Evolutionary conservation across 345 rosid genomes (phyloP).

Genomic region (Cochlearia excelsa): DNA sequence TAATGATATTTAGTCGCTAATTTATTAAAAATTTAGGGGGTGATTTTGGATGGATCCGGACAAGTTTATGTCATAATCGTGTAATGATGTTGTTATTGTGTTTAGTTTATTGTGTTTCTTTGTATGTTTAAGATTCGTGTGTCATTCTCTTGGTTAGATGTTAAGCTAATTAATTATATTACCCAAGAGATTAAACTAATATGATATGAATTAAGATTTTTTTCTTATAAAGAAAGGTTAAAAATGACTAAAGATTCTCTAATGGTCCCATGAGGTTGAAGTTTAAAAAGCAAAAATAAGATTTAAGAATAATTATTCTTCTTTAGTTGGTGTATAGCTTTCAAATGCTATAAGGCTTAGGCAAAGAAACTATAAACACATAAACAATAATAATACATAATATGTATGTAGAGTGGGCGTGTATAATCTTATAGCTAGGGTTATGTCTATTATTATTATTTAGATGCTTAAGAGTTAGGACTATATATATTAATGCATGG

Average conservation of each 20-base stretch:
- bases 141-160: slow-evolving; percentile 26
- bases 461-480: slow-evolving; percentile 25
- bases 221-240: background rate
- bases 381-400: slow-evolving; percentile 12
- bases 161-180: slow-evolving; percentile 3
- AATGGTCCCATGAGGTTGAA: slow-evolving; percentile 32
- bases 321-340: slow-evolving; percentile 35
- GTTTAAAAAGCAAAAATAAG: slow-evolving; percentile 23
- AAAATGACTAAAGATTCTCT: slow-evolving; percentile 28
- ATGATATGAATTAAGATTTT: too few species aligned
- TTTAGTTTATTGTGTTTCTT: slow-evolving; percentile 24
- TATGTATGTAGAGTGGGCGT: slow-evolving; percentile 1
- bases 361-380: slow-evolving; percentile 14
- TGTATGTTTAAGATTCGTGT: slow-evolving; percentile 24
- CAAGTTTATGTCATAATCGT: slow-evolving; percentile 30
- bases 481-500: slow-evolving; percentile 16
- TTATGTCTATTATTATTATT: slow-evolving; percentile 7
- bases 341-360: slow-evolving; percentile 18
- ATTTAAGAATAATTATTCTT: slow-evolving; percentile 3
- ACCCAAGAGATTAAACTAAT: too few species aligned
- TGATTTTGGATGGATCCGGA: slow-evolving; percentile 23
- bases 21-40: background rate
- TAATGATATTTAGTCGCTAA: slow-evolving; percentile 20
- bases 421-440: slow-evolving; percentile 22
- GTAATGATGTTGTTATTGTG: slow-evolving; percentile 5